phyloP scores from a whole-genome alignment of 345 rosid species.

The Rhizophora mangle region DNA sequence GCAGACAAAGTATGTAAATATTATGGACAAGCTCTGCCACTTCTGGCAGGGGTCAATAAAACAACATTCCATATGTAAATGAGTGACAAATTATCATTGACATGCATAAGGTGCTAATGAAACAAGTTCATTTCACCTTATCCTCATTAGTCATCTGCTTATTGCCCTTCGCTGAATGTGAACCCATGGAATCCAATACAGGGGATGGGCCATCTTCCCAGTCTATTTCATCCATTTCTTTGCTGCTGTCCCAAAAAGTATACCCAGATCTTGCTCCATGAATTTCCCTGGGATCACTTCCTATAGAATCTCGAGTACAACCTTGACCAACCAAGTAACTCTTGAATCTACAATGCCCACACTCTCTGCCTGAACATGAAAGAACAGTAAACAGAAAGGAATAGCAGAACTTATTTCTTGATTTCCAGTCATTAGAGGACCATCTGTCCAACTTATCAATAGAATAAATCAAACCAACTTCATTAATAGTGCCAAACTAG shows the following conservation, averaged over 20 bases:
- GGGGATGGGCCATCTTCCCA: constrained; percentile 84
- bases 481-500: too few species aligned
- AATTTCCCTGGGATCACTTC: background rate
- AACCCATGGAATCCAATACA: constrained; percentile 22
- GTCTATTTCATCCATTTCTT: constrained; percentile 69
- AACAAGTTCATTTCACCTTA: constrained; percentile 48
- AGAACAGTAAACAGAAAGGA: background rate
- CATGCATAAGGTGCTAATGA: background rate
- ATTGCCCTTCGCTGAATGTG: constrained; percentile 19
- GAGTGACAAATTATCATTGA: too few species aligned
- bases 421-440: too few species aligned
- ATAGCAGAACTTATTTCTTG: too few species aligned
- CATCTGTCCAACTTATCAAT: too few species aligned
- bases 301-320: constrained; percentile 16
- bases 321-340: constrained; percentile 26
- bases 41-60: constrained; percentile 44
- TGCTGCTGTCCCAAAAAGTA: background rate
- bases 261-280: too few species aligned
- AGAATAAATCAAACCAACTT: too few species aligned
- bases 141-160: constrained; percentile 60
- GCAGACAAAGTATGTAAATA: constrained; percentile 87
- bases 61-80: constrained; percentile 12
- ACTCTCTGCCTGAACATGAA: constrained; percentile 23
- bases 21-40: constrained; percentile 77
- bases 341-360: background rate